Percentiles rank a stretch among this genome's conserved stretches.
Evolutionary conservation across 2,329 filamentous ascomycete species (phyloP).

Genomic region (Hypoxylon sp.): DNA sequence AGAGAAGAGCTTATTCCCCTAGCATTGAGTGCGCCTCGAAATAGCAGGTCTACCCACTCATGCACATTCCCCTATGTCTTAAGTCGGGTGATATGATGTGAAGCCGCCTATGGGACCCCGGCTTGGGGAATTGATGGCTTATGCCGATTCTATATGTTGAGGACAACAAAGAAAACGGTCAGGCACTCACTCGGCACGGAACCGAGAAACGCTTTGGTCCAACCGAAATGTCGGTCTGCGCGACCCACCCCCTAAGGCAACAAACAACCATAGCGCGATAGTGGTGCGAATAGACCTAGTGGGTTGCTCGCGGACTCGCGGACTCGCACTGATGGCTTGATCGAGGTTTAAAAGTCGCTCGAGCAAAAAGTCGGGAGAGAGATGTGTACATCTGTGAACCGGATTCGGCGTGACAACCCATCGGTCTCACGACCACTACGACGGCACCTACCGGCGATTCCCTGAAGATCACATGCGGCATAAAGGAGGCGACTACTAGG

Average conservation of each 20-base stretch:
- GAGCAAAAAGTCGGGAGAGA: conserved; percentile 29
- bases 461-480: conserved; percentile 39
- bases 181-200: conserved; percentile 39
- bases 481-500: conserved; percentile 17
- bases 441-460: conserved; percentile 29
- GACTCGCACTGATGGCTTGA: conserved; percentile 31
- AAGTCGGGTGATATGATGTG: conserved; percentile 36
- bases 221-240: conserved; percentile 46
- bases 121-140: conserved; percentile 31
- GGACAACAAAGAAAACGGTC: conserved; percentile 24
- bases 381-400: conserved; percentile 29
- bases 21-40: conserved; percentile 35
- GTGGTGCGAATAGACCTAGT: conserved; percentile 39
- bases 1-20: conserved; percentile 21
- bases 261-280: conserved; percentile 34
- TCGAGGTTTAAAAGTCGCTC: conserved; percentile 21
- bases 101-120: conserved; percentile 30
- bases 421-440: conserved; percentile 36
- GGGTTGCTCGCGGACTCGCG: conserved; percentile 32
- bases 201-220: conserved; percentile 31
- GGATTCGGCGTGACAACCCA: conserved; percentile 35
- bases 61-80: conserved; percentile 36
- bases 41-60: conserved; percentile 32
- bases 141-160: conserved; percentile 37
- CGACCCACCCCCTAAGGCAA: conserved; percentile 39